Base-by-base conservation (phyloP, 257 asterid genomes). In the Eustoma russellianum region DNA sequence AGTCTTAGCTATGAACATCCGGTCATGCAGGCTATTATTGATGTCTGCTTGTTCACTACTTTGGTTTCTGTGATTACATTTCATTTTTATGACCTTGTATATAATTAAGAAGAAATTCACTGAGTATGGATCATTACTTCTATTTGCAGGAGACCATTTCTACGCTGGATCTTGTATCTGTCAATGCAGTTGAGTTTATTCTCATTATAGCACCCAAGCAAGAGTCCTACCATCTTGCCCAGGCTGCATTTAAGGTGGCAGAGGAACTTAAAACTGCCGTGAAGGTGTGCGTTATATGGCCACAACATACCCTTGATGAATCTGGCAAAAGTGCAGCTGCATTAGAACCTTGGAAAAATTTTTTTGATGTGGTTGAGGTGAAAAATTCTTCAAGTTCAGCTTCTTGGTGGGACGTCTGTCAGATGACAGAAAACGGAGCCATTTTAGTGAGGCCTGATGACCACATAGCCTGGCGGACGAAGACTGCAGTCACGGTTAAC, bases 401-500 rank as follows among this genome's bases (percentile, higher is more conserved):
- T 34, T 82, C 83, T 5, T 87, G 98, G 98, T 91, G 98, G 98
- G 92, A 84, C 65, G 51, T 91, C 5, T 91, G 98, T 65, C 69
- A 62, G 51, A 79, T 87, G 78, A 70, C 85, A 9, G 68, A 82
- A 48, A 54, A 50, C 63, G 97, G 94, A 60, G 94, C 97, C 67
- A 77, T 91, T 57, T 70, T 91, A 64, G 95, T 80, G 70, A 82
- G 98, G 70, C 98, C 98, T 0, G 98, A 91, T 15, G 98, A 91
- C 56, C 97, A 91, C 62, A 57, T 87, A 48, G 94, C 91, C 10
- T 91, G 98, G 98, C 76, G 85, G 19, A 12, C 76, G 7, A 72
- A 70, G 61, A 66, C 77, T 1, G 67, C 57, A 70, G 66, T 67
- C 46, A 50, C 65, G 33, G 64, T 46, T 9, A 70, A 80, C 55